These are phyloP conservation scores for Mycena haematopus DNA, from an alignment of 768 basidiomycete species.

Conservation along the genomic window DNA sequence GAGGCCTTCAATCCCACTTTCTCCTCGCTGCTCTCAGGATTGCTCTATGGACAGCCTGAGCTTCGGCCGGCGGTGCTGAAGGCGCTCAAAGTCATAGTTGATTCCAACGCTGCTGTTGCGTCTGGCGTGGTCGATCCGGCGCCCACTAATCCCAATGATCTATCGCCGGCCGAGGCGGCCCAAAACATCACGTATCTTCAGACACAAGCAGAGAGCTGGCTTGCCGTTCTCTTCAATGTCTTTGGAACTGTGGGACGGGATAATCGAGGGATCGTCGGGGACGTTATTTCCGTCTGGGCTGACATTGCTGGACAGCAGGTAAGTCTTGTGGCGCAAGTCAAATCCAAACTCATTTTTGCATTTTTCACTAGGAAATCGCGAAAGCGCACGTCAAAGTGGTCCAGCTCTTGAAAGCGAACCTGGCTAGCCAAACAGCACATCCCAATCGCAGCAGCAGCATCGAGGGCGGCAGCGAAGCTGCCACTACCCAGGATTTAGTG, in stretches of 20 bases:
- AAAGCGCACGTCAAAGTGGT: constrained; percentile 83
- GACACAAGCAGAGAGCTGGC: constrained; percentile 88
- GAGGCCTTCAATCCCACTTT: constrained; percentile 79
- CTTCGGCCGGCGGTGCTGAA: constrained; percentile 84
- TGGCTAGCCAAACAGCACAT: constrained; percentile 45
- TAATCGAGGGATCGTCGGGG: constrained; percentile 77
- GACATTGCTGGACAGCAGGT: constrained; percentile 79
- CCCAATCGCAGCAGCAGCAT: constrained; percentile 43
- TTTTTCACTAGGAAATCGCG: constrained; percentile 64
- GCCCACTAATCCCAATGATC: constrained; percentile 37
- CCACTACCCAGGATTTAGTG: constrained; percentile 85
- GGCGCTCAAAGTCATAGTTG: constrained; percentile 81
- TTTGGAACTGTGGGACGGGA: constrained; percentile 87
- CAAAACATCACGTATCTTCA: constrained; percentile 76
- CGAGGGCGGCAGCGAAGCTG: constrained; percentile 51
- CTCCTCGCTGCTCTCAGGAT: constrained; percentile 88
- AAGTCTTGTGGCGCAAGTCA: constrained; percentile 24
- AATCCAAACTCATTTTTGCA: constrained; percentile 11
- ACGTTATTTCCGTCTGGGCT: constrained; percentile 88
- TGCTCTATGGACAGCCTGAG: constrained; percentile 89
- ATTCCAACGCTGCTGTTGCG: constrained; percentile 71
- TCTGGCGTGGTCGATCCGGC: constrained; percentile 43
- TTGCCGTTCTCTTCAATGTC: constrained; percentile 96
- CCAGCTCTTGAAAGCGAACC: constrained; percentile 69
- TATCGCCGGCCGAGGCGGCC: constrained; percentile 65